phyloP scores from a whole-genome alignment of 2,329 filamentous ascomycete species.

The Pseudogymnoascus sp. region DNA sequence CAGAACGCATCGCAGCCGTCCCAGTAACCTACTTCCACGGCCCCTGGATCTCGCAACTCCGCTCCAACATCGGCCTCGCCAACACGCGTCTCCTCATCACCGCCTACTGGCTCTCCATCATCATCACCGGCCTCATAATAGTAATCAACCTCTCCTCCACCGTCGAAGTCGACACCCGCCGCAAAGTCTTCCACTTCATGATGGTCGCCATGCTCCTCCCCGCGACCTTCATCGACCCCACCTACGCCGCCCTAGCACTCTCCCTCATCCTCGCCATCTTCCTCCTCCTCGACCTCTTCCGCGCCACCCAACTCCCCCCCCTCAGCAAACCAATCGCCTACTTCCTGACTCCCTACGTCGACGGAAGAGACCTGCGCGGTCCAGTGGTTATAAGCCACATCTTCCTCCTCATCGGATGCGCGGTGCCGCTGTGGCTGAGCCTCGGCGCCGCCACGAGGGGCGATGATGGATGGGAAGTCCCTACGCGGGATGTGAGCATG shows the following conservation, averaged over 20 bases:
- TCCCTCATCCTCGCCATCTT: slow-evolving; percentile 74
- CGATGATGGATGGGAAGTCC: slow-evolving; percentile 68
- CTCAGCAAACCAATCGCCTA: slow-evolving; percentile 75
- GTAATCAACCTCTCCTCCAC: slow-evolving; percentile 68
- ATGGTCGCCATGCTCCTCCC: slow-evolving; percentile 96
- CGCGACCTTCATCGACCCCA: slow-evolving; percentile 76
- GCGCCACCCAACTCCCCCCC: slow-evolving; percentile 85
- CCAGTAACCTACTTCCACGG: slow-evolving; percentile 14
- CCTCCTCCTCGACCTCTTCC: slow-evolving; percentile 77
- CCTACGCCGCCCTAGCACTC: slow-evolving; percentile 74
- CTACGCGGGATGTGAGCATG: slow-evolving; percentile 74
- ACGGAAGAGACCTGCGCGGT: slow-evolving; percentile 84
- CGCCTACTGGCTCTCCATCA: slow-evolving; percentile 64
- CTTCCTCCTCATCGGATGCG: slow-evolving; percentile 89
- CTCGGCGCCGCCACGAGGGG: slow-evolving; percentile 60
- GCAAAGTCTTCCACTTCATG: slow-evolving; percentile 97
- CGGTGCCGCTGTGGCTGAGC: slow-evolving; percentile 86
- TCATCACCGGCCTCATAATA: slow-evolving; percentile 62
- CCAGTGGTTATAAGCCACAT: slow-evolving; percentile 95
- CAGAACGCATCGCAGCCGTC: slow-evolving; percentile 28
- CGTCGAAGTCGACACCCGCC: slow-evolving; percentile 88
- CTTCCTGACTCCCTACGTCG: slow-evolving; percentile 89
- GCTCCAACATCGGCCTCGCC: slow-evolving; percentile 61
- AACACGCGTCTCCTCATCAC: slow-evolving; percentile 73
- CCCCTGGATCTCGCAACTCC: slow-evolving; percentile 61